Evolutionary conservation across 768 basidiomycete species (phyloP).

Genomic region (Hericium coralloides): DNA sequence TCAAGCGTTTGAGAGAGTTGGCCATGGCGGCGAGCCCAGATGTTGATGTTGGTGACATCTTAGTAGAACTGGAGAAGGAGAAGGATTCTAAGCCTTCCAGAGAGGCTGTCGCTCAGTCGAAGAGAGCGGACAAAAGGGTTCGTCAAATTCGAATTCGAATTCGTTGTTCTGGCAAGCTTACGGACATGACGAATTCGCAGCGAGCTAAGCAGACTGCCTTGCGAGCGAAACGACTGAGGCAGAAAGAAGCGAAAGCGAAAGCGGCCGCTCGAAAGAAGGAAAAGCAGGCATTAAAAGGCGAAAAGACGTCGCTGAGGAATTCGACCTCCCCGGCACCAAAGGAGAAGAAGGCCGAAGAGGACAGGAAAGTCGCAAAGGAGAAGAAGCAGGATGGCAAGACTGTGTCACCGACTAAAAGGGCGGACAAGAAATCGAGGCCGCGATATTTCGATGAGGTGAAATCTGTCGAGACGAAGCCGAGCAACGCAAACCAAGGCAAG

Average conservation of each 20-base stretch:
- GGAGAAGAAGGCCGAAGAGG: background rate
- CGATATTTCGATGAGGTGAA: too few species aligned
- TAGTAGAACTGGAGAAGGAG: slow-evolving; percentile 16
- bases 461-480: too few species aligned
- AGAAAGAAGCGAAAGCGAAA: slow-evolving; percentile 35
- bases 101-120: slow-evolving; percentile 30
- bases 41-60: slow-evolving; percentile 38
- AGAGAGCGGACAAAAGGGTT: slow-evolving; percentile 57
- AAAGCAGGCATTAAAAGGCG: slow-evolving; percentile 4
- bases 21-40: slow-evolving; percentile 31
- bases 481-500: background rate
- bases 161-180: background rate
- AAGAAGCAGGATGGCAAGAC: background rate
- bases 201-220: slow-evolving; percentile 36
- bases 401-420: too few species aligned
- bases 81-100: slow-evolving; percentile 2
- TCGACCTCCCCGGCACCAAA: background rate
- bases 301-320: background rate
- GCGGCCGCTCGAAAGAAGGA: slow-evolving; percentile 22
- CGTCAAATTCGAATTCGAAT: slow-evolving; percentile 5
- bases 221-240: slow-evolving; percentile 39
- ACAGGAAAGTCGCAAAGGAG: background rate
- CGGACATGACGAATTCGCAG: slow-evolving; percentile 20
- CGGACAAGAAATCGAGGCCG: too few species aligned
- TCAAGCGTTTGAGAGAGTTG: slow-evolving; percentile 38